Base-by-base conservation (phyloP, 164 flowering plant genomes). In the Nymphaea colorata region DNA sequence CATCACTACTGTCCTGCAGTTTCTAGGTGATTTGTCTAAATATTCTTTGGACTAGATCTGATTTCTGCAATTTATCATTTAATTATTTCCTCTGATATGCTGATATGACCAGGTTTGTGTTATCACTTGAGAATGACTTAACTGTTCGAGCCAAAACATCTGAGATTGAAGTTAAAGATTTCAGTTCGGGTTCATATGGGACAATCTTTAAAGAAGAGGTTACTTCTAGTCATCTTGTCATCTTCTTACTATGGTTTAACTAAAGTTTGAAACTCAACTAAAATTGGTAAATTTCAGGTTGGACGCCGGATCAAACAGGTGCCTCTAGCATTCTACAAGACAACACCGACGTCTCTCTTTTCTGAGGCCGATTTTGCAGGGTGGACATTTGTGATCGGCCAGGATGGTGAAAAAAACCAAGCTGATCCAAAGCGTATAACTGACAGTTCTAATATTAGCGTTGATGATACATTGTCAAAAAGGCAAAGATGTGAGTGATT, bases 1-100 rank as follows among this genome's bases (percentile, higher is more conserved):
- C 93, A 88, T 78, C 96, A 94, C 72, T 91, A 94, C 75, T 88
- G 94, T 70, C 96, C 96, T 3, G 84, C 96, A 45, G 96, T 94
- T 77, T 91, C 98, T 42, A 91, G 98, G 96, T 91, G 75, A 67
- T 16, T 14, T 51, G 25, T 43, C 15, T 51, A 51, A 51, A 51
- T 51, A 10, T 0, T 51, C 3, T 51, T 15, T 51, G 12, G 14
- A 51, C 44, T 25, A 18, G 62, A 53, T 57, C 57, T 43, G n/a
- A 59, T 44, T 12, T 66, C 16, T 68, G 4, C 64, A 44, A 1
- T 42, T 7, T 61, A 44, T 2, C 43, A 15, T 59, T 59, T 44
- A 57, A 41, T 57, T 47, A 14, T 57, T 43, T 11, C 18, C 68
- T 69, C 18, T 43, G 41, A 65, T 15, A 64, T 5, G 42, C 41